Evolutionary conservation across 1,139 yeast species (phyloP).

Genomic region (Blastobotrys illinoisensis): DNA sequence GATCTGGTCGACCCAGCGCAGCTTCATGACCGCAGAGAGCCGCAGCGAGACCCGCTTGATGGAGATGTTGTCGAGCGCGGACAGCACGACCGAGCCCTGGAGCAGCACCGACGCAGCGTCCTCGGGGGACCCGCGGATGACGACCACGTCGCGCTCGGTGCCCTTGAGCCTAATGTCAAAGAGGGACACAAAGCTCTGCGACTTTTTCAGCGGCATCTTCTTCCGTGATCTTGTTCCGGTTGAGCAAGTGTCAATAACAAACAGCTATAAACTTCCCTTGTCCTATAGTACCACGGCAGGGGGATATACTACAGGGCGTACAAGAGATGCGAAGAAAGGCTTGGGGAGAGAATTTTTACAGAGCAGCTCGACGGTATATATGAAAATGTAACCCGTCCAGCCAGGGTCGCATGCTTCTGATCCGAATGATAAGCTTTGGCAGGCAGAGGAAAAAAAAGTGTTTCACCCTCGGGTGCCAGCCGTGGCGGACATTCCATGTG

Average conservation of each 20-base stretch:
- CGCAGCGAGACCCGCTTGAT: slow-evolving; percentile 59
- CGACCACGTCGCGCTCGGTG: slow-evolving; percentile 68
- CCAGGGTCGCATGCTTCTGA: background rate
- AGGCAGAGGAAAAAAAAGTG: background rate
- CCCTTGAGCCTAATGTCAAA: slow-evolving; percentile 27
- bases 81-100: slow-evolving; percentile 71
- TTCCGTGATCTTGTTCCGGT: too few species aligned
- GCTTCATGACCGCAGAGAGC: slow-evolving; percentile 57
- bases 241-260: background rate
- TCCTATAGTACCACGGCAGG: background rate
- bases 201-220: slow-evolving; percentile 6
- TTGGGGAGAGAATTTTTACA: background rate
- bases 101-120: slow-evolving; percentile 76
- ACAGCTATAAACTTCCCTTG: background rate
- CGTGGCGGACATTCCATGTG: background rate
- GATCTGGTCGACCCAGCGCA: slow-evolving; percentile 39
- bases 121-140: slow-evolving; percentile 68
- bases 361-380: background rate
- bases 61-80: slow-evolving; percentile 69
- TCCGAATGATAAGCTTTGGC: background rate
- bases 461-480: background rate
- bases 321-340: too few species aligned
- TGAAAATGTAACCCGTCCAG: background rate
- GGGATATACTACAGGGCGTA: too few species aligned
- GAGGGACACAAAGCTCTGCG: slow-evolving; percentile 18